Evolutionary conservation across 345 rosid species (phyloP).

Genomic region (Toxicodendron radicans): DNA sequence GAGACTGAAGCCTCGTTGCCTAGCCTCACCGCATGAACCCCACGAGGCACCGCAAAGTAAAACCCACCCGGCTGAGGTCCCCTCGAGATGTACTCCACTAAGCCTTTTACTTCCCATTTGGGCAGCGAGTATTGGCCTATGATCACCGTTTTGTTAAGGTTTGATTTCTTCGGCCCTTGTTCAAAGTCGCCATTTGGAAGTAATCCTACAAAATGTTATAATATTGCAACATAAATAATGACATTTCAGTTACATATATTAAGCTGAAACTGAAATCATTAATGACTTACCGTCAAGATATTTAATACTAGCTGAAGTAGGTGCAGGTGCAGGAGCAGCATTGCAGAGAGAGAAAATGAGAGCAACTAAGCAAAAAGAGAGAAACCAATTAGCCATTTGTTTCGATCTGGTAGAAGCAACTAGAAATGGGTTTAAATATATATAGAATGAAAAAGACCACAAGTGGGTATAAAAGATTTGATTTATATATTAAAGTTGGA

Average conservation of each 20-base stretch:
- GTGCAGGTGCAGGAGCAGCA: background rate
- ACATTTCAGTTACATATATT: background rate
- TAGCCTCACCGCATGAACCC: conserved; percentile 71
- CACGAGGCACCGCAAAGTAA: conserved; percentile 64
- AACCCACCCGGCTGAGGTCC: conserved; percentile 93
- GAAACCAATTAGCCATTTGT: conserved; percentile 26
- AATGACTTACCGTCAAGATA: conserved; percentile 37
- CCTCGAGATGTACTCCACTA: conserved; percentile 69
- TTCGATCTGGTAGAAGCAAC: background rate
- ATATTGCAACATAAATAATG: background rate
- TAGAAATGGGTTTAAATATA: background rate
- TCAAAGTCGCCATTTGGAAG: conserved; percentile 77
- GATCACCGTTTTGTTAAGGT: conserved; percentile 66
- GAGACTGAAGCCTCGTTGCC: conserved; percentile 84
- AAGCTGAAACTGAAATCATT: background rate
- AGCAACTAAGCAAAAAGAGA: conserved; percentile 8
- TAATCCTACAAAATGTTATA: conserved; percentile 35
- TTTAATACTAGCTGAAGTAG: conserved; percentile 10
- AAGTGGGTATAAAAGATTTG: too few relatives aligned
- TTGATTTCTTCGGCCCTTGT: conserved; percentile 49
- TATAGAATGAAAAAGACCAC: conserved; percentile 1
- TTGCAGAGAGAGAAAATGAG: conserved; percentile 14
- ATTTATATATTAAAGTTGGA: too few relatives aligned
- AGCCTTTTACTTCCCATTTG: conserved; percentile 67
- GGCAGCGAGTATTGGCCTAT: conserved; percentile 82